Conservation (phyloP, 345 rosid genomes). For the Excoecaria cochinchinensis region DNA sequence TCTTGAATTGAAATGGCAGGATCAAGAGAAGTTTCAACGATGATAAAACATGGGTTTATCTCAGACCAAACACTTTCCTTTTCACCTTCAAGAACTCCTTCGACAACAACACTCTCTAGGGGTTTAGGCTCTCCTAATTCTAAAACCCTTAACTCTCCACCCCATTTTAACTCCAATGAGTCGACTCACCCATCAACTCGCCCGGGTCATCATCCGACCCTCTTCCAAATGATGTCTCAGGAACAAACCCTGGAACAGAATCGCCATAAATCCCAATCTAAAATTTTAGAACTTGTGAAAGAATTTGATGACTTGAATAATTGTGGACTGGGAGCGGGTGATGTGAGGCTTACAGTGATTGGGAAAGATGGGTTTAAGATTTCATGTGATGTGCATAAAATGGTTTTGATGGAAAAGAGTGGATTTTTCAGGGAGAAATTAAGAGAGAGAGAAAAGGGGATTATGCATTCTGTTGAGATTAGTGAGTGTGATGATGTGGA, state of each 20-base stretch:
- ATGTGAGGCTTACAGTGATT: constrained; percentile 76
- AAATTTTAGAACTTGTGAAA: constrained; percentile 53
- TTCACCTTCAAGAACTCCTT: constrained; percentile 53
- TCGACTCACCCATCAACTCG: constrained; percentile 24
- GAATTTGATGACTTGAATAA: constrained; percentile 48
- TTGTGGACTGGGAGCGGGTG: constrained; percentile 49
- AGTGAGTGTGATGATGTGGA: constrained; percentile 92
- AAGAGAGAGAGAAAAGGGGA: constrained; percentile 49
- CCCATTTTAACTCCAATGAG: constrained; percentile 27
- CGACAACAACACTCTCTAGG: constrained; percentile 20
- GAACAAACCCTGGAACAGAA: constrained; percentile 50
- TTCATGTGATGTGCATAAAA: constrained; percentile 21
- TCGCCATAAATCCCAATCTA: constrained; percentile 53
- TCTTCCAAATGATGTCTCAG: constrained; percentile 93
- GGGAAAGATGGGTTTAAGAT: constrained; percentile 54
- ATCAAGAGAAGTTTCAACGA: constrained; percentile 70
- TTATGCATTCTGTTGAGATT: constrained; percentile 79
- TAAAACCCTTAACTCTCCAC: constrained; percentile 42
- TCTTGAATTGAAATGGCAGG: constrained; percentile 49
- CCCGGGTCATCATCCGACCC: constrained; percentile 46
- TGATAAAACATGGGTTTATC: constrained; percentile 80
- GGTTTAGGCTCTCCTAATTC: constrained; percentile 35
- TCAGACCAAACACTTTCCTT: constrained; percentile 65
- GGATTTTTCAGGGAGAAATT: constrained; percentile 76
- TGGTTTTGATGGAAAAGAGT: constrained; percentile 69